phyloP scores from a whole-genome alignment of 768 basidiomycete species.

The Tephrocybe rancida region DNA sequence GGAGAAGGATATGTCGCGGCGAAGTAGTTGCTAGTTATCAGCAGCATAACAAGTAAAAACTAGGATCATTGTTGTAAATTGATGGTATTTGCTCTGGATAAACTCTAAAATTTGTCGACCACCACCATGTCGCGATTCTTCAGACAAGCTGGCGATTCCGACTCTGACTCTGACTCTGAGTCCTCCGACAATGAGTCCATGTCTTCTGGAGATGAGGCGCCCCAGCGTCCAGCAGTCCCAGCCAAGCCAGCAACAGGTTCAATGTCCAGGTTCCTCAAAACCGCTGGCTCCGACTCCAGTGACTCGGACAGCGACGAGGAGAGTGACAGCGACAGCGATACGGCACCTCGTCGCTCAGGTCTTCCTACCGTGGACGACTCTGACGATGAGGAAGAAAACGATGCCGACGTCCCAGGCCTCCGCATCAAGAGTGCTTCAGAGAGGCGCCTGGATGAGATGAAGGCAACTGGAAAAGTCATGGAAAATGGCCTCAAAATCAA shows the following conservation, averaged over 20 bases:
- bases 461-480: constrained; percentile 86
- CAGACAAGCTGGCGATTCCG: constrained; percentile 82
- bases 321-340: constrained; percentile 57
- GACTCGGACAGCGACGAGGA: constrained; percentile 60
- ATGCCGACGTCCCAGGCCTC: constrained; percentile 73
- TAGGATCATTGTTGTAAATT: constrained; percentile 5
- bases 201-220: constrained; percentile 67
- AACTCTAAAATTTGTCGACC: constrained; percentile 20
- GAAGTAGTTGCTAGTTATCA: background rate
- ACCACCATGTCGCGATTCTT: constrained; percentile 84
- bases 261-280: constrained; percentile 81
- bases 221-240: constrained; percentile 43
- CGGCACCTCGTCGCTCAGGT: constrained; percentile 31
- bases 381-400: constrained; percentile 42
- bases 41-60: background rate
- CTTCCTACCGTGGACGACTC: constrained; percentile 36
- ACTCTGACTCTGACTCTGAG: constrained; percentile 74
- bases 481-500: constrained; percentile 96
- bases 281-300: constrained; percentile 61
- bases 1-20: constrained; percentile 65
- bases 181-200: constrained; percentile 81
- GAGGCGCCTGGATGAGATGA: constrained; percentile 94
- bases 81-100: constrained; percentile 1
- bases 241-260: constrained; percentile 45
- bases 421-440: constrained; percentile 88